Percentiles rank a stretch among this genome's conserved stretches.
These are phyloP conservation scores for Jackrogersella multiformis DNA, from an alignment of 495 filamentous ascomycete species.

Conservation along the genomic window DNA sequence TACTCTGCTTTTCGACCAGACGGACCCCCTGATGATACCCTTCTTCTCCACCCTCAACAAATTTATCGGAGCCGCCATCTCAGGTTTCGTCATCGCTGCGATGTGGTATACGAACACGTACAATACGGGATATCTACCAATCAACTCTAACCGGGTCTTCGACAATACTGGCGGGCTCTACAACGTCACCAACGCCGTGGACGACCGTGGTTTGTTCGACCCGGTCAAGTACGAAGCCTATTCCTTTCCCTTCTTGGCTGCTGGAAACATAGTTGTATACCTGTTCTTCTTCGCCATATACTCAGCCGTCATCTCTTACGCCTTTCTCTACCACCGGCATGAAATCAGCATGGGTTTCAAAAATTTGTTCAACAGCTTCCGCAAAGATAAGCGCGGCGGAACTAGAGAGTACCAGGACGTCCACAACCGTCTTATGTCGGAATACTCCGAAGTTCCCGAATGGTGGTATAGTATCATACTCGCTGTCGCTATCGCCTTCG, in stretches of 20 bases:
- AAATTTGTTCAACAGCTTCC: constrained; percentile 44
- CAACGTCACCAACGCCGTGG: constrained; percentile 49
- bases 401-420: constrained; percentile 43
- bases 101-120: constrained; percentile 54
- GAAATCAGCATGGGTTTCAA: constrained; percentile 53
- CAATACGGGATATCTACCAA: constrained; percentile 51
- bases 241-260: constrained; percentile 53
- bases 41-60: constrained; percentile 57
- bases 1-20: constrained; percentile 41
- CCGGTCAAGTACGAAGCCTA: constrained; percentile 49
- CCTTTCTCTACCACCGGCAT: constrained; percentile 50
- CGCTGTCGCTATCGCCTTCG: constrained; percentile 46
- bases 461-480: constrained; percentile 55
- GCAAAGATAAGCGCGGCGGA: constrained; percentile 31
- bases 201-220: constrained; percentile 51
- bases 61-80: constrained; percentile 46
- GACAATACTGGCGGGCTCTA: constrained; percentile 52
- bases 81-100: constrained; percentile 45
- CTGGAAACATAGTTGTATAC: constrained; percentile 49
- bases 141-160: constrained; percentile 52
- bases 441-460: constrained; percentile 54
- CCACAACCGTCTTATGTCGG: constrained; percentile 54
- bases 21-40: constrained; percentile 55
- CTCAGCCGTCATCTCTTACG: constrained; percentile 51
- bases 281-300: constrained; percentile 55